phyloP scores from a whole-genome alignment of 371 early-diverging fungal species.

The Syncephalis fuscata region DNA sequence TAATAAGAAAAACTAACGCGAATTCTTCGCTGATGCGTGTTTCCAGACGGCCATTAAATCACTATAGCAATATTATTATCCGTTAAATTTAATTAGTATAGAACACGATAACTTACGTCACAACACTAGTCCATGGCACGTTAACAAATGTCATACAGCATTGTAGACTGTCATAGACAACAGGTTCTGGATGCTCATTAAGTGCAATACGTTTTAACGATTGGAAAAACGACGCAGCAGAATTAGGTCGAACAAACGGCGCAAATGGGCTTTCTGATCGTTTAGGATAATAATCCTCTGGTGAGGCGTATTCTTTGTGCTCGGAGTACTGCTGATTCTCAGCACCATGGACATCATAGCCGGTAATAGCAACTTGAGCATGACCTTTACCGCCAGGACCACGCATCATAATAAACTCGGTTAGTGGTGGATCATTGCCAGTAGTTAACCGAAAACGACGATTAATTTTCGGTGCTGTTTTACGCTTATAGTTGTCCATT shows the following conservation, averaged over 20 bases:
- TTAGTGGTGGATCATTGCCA: constrained; percentile 26
- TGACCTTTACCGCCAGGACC: constrained; percentile 73
- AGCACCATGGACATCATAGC: constrained; percentile 8
- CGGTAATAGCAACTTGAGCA: constrained; percentile 46
- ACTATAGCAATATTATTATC: not conserved
- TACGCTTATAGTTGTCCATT: constrained; percentile 48
- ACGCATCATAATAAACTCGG: constrained; percentile 74
- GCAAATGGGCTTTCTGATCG: not conserved
- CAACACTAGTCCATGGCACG: constrained; percentile 57
- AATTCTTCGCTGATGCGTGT: no score
- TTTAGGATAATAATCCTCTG: constrained; percentile 3
- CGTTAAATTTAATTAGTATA: not conserved
- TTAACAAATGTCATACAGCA: constrained; percentile 74
- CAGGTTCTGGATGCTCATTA: not conserved
- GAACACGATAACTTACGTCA: constrained; percentile 1
- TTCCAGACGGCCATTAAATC: not conserved
- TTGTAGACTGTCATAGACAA: constrained; percentile 18
- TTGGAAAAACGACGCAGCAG: constrained; percentile 13
- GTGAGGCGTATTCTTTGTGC: no score
- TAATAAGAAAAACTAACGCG: no score
- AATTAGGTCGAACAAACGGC: not conserved
- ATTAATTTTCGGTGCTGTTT: constrained; percentile 29
- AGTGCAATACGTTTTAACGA: constrained; percentile 18
- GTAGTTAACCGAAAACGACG: constrained; percentile 11
- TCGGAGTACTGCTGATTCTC: no score